Evolutionary conservation across 1,284 basidiomycete species (phyloP), one percentile per base, ranked within the genome.

Genomic region (Heliocybe sulcata): DNA sequence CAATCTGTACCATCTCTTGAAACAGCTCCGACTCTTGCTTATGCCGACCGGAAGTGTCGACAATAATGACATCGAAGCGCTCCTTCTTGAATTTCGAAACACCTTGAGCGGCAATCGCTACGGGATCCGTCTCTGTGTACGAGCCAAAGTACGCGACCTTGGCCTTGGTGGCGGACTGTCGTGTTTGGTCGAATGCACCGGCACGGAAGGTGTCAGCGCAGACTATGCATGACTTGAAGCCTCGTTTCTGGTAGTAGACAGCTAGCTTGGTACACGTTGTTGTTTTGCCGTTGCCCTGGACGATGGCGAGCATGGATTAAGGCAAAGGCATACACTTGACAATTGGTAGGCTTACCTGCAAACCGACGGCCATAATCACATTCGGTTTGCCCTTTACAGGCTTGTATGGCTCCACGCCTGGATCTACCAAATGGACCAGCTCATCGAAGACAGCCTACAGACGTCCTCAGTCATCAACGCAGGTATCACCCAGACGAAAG

Each of bases 201-300:
- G 97, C 97, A 75, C 97, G 92, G 80, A 99, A 99, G 1, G 97
- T 99, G 72, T 99, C 97, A 25, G 97, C 97, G 65, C 97, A 99
- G 63, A 99, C 97, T 51, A 99, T 93, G 62, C 90, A 94, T n/a
- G 94, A 92, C 68, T 95, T 94, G 81, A 98, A 94, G 2, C 97
- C 97, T 61, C 95, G 87, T 65, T 94, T 91, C 70, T 97, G 94
- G 72, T 98, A 99, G 74, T 99, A 91, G 0, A 98, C 94, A 0
- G 97, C 97, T 33, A 98, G 83, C 71, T 97, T 96, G 14, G 94
- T 97, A 72, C 95, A 98, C 53, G 94, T 98, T 27, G 96, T 99
- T 2, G 96, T 99, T 79, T 99, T 99, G 50, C 96, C 97, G 53
- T 96, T 96, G 55, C 96, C 96, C 85, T 97, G 65, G 11, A 50